A percentile compares a stretch with the other conserved stretches of the same genome.
Conservation (phyloP, 768 basidiomycete species). For the Hericium coralloides region DNA sequence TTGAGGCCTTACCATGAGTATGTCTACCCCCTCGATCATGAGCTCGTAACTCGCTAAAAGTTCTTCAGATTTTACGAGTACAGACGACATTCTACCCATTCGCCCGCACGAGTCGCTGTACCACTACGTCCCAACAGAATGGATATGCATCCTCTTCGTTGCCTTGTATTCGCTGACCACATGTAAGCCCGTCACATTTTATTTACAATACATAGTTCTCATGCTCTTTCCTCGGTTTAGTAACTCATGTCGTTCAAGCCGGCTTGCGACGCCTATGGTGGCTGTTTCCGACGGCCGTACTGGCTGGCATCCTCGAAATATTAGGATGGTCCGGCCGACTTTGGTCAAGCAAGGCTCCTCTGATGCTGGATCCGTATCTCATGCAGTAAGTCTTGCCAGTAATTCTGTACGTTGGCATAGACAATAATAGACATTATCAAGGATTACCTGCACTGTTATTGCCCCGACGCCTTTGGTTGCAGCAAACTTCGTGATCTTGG, state of each 20-base stretch:
- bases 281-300: slow-evolving; percentile 9
- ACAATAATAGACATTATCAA: neutral
- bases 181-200: slow-evolving; percentile 15
- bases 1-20: no score
- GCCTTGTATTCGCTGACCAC: slow-evolving; percentile 24
- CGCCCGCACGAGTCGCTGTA: neutral
- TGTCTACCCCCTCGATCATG: no score
- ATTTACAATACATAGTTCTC: neutral
- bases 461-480: slow-evolving; percentile 12
- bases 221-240: neutral
- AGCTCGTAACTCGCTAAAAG: no score
- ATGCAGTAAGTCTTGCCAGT: slow-evolving; percentile 5
- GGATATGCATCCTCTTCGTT: slow-evolving; percentile 28
- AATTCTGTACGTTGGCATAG: no score
- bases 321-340: slow-evolving; percentile 7
- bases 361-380: slow-evolving; percentile 1
- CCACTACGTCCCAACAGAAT: slow-evolving; percentile 15
- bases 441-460: slow-evolving; percentile 3
- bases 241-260: slow-evolving; percentile 3
- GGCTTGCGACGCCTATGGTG: slow-evolving; percentile 24
- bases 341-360: slow-evolving; percentile 9
- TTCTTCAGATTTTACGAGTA: no score
- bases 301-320: slow-evolving; percentile 5
- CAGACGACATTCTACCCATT: no score
- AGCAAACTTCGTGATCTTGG: slow-evolving; percentile 11